These are phyloP conservation scores for Stephania yunnanensis DNA, from an alignment of 164 flowering plant species.

Conservation along the genomic window DNA sequence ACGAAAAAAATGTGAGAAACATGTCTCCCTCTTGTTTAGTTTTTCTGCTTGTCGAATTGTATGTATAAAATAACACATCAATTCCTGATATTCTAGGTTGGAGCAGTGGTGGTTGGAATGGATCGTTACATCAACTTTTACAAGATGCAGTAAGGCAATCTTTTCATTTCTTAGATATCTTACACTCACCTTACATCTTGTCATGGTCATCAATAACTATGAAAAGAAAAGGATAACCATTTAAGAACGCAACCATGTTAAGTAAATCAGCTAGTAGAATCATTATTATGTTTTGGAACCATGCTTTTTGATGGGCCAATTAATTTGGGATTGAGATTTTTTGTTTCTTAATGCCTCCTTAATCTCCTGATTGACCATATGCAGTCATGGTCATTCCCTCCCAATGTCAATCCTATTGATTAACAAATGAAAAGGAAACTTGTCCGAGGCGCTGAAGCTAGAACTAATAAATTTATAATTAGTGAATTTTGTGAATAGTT, in stretches of 20 bases:
- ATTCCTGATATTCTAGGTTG: conserved; percentile 55
- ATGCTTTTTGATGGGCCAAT: neutral
- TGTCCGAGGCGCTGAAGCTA: neutral
- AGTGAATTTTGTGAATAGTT: neutral
- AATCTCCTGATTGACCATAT: neutral
- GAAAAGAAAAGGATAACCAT: neutral
- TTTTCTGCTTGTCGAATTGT: neutral
- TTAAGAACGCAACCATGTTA: neutral
- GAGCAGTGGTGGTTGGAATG: conserved; percentile 96
- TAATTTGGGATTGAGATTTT: no score
- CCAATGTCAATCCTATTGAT: neutral
- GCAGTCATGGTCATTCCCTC: neutral
- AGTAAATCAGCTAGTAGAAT: neutral
- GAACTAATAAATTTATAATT: no score
- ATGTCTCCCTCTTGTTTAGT: conserved; percentile 14
- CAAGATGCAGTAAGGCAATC: conserved; percentile 69
- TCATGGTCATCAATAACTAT: neutral
- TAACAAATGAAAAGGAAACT: neutral
- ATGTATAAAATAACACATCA: neutral
- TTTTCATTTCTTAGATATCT: no score
- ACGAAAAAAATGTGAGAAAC: conserved; percentile 73
- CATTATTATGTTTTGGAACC: neutral
- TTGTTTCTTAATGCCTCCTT: no score
- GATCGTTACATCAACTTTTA: conserved; percentile 73
- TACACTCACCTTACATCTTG: no score